Base-by-base conservation (phyloP, 208 protist species). In the Acanthamoeba sp. region DNA sequence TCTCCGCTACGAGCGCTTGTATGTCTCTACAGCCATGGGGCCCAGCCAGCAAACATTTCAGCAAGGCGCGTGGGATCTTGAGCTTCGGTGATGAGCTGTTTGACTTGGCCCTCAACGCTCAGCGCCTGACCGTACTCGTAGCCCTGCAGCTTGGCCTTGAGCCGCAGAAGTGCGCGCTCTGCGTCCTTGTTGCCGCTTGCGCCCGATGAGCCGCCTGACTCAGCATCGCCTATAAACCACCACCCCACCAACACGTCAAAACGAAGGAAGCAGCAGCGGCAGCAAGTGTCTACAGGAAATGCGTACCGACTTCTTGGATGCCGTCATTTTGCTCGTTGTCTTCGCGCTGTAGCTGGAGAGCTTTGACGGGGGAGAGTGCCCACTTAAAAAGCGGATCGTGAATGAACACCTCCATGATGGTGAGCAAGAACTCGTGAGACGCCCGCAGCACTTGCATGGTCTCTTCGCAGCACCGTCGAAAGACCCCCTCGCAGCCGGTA, bases 341-440 rank as follows among this genome's bases (percentile, higher is more conserved):
- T 14, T 73, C 87, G 0, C 87, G 87, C 62, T 92, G 87, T 0
- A 92, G 59, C 57, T 92, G 87, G 20, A 92, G 87, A 20, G 87
- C 87, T 45, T 73, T 66, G 40, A 92, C 59, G 36, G 87, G 87
- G 69, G 84, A 93, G 18, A 97, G 45, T 12, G 96, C 40, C 99
- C 99, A 99, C 20, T 97, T 97, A 59, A 98, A 98, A 16, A 99
- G 96, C 20, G 99, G 99, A 94, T 99, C 99, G 95, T 99, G 98
- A 14, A 99, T 95, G 71, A 99, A 98, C 14, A 99, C 97, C 66
- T 98, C 98, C 24, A 99, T 94, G 27, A 99, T 97, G 1, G 98
- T 98, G 4, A 98, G 93, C 0, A 99, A 95, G 10, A 98, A 89
- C 20, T 98, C 96, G 4, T 97, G 95, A 52, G 97, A 96, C 18